Evolutionary conservation across 495 filamentous ascomycete genomes (phyloP).

Genomic region (Aspergillus asperescens): DNA sequence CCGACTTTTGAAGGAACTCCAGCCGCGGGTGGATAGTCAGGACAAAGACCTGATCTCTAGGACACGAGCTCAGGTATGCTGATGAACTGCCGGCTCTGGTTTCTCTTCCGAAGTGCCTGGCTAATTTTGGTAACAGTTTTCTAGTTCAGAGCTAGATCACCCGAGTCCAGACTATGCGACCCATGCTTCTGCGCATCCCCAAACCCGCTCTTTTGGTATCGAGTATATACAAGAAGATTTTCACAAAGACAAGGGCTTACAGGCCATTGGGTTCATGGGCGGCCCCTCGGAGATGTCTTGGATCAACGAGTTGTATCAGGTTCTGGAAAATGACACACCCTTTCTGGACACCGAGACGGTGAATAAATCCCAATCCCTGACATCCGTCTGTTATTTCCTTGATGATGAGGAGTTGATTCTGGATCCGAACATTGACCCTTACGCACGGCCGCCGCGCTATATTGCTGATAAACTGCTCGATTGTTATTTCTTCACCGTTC

Average conservation of each 20-base stretch:
- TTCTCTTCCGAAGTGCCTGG: not conserved
- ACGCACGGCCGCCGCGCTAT: conserved; percentile 41
- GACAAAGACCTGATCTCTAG: conserved; percentile 32
- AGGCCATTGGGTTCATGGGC: conserved; percentile 55
- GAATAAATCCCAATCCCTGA: conserved; percentile 28
- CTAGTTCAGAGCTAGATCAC: not conserved
- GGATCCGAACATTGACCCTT: not conserved
- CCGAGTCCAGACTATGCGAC: not conserved
- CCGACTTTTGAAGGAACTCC: conserved; percentile 33
- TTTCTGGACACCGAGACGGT: conserved; percentile 12
- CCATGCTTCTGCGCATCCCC: conserved; percentile 21
- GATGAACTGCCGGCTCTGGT: conserved; percentile 2
- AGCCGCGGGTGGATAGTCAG: conserved; percentile 27
- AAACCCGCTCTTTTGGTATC: conserved; percentile 44
- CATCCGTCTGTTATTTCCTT: conserved; percentile 46
- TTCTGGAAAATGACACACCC: conserved; percentile 28
- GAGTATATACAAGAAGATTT: conserved; percentile 57
- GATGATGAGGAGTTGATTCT: conserved; percentile 42
- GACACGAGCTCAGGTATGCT: conserved; percentile 27
- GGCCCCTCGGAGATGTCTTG: conserved; percentile 59
- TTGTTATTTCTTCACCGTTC: conserved; percentile 51
- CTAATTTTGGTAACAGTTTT: not conserved
- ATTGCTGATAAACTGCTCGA: conserved; percentile 50
- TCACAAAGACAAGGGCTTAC: conserved; percentile 45
- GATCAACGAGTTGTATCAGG: conserved; percentile 47